Conservation (phyloP, 306 rosid species). For the Rosa chinensis region DNA sequence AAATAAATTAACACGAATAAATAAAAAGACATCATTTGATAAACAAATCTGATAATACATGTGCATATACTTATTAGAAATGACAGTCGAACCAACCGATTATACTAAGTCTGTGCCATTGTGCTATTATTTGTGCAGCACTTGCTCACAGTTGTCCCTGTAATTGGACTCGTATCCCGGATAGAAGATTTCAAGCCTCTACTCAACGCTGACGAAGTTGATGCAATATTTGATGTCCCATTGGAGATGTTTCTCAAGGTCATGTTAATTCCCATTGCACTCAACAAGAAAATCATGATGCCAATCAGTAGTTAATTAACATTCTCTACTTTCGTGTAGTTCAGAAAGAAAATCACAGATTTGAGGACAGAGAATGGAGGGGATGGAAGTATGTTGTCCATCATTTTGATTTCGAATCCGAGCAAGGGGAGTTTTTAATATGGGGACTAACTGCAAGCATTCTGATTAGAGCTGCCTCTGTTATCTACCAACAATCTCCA, state of each 20-base stretch:
- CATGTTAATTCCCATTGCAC: background rate
- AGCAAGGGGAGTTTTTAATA: slow-evolving; percentile 18
- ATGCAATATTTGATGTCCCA: slow-evolving; percentile 36
- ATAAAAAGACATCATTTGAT: too few species aligned
- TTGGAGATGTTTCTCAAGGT: slow-evolving; percentile 42
- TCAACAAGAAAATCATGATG: background rate
- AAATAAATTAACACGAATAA: too few species aligned
- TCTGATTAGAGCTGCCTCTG: slow-evolving; percentile 31
- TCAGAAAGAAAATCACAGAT: slow-evolving; percentile 33
- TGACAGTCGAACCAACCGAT: background rate
- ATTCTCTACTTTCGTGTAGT: background rate
- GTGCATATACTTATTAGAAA: too few species aligned
- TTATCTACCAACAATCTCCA: slow-evolving; percentile 29
- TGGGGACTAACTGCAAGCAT: slow-evolving; percentile 46
- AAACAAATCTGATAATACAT: too few species aligned
- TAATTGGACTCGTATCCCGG: slow-evolving; percentile 28
- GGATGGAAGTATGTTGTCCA: slow-evolving; percentile 33
- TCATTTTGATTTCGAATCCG: slow-evolving; percentile 28
- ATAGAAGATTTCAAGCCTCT: slow-evolving; percentile 32
- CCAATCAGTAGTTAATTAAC: background rate
- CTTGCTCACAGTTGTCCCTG: slow-evolving; percentile 30
- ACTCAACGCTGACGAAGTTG: slow-evolving; percentile 35
- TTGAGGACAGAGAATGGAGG: slow-evolving; percentile 41
- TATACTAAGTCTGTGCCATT: too few species aligned
- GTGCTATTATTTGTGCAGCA: slow-evolving; percentile 16